A percentile compares a stretch with the other conserved stretches of the same genome.
Evolutionary conservation across 768 basidiomycete species (phyloP).

Genomic region (Termitomyces sp.): DNA sequence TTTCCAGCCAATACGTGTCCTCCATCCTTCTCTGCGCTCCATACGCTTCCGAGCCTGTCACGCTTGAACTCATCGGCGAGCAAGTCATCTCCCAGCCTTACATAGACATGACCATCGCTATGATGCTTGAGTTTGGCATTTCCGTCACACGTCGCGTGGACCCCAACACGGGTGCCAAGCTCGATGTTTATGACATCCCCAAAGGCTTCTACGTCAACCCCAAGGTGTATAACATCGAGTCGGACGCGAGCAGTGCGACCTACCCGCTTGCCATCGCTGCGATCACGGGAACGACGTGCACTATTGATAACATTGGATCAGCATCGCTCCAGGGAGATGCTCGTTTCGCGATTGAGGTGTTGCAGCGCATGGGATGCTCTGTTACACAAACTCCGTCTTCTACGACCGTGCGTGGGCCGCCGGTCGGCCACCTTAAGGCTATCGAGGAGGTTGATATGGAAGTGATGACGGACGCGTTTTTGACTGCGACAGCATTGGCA

Average conservation of each 20-base stretch:
- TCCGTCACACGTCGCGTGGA: constrained; percentile 63
- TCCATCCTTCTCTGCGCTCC: constrained; percentile 96
- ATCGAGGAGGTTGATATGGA: constrained; percentile 94
- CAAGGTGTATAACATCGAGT: constrained; percentile 80
- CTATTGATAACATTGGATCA: constrained; percentile 87
- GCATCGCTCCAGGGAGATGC: constrained; percentile 96
- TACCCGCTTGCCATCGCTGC: constrained; percentile 97
- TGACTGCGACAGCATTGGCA: constrained; percentile 89
- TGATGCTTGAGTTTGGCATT: constrained; percentile 94
- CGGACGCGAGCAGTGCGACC: constrained; percentile 92
- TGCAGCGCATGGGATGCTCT: constrained; percentile 92
- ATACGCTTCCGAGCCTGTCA: constrained; percentile 79
- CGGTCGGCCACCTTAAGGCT: constrained; percentile 72
- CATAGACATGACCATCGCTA: constrained; percentile 98
- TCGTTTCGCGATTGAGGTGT: constrained; percentile 85
- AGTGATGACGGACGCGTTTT: constrained; percentile 99
- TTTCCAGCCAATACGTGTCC: constrained; percentile 97
- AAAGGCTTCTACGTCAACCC: constrained; percentile 76
- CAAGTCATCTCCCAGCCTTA: constrained; percentile 98
- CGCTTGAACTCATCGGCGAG: constrained; percentile 87
- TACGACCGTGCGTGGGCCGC: constrained; percentile 91
- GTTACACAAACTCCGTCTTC: constrained; percentile 84
- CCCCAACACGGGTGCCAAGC: constrained; percentile 45
- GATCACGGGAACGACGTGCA: constrained; percentile 94
- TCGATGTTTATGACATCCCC: constrained; percentile 88